Conservation (phyloP, 345 rosid genomes). For the Corchorus capsularis region DNA sequence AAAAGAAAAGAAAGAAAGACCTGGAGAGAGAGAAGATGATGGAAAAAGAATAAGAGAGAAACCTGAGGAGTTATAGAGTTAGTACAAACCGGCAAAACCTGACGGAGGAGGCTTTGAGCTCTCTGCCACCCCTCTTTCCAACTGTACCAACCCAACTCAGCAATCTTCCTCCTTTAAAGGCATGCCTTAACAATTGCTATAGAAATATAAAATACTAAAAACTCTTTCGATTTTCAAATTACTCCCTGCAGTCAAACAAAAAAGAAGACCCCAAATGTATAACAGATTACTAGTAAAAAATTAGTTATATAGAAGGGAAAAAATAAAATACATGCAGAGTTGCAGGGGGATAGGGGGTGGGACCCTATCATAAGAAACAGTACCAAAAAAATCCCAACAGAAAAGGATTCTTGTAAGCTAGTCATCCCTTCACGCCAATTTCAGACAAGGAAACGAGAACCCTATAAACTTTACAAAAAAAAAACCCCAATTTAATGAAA, state of each 20-base stretch:
- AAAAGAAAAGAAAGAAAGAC: neutral
- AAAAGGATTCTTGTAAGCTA: constrained; percentile 24
- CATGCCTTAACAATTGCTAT: no score
- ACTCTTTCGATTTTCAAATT: neutral
- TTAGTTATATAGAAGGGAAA: neutral
- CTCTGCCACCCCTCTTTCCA: no score
- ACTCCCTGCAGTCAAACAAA: neutral
- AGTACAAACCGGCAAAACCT: no score
- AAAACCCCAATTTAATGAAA: neutral
- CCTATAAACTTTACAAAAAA: no score
- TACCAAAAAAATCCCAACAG: constrained; percentile 29
- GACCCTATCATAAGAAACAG: neutral
- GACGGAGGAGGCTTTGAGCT: no score
- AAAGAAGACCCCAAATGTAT: neutral
- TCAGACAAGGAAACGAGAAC: neutral
- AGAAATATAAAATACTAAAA: no score
- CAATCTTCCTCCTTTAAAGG: no score
- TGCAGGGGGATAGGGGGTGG: neutral
- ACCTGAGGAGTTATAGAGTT: neutral
- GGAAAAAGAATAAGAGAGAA: neutral
- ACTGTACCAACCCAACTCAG: no score
- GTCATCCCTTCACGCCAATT: neutral
- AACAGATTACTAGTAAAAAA: neutral
- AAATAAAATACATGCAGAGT: neutral
- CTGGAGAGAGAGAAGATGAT: neutral